These are phyloP conservation scores for Uronychia binucleata DNA, from an alignment of 73 alveolate genomes.

Conservation along the genomic window DNA sequence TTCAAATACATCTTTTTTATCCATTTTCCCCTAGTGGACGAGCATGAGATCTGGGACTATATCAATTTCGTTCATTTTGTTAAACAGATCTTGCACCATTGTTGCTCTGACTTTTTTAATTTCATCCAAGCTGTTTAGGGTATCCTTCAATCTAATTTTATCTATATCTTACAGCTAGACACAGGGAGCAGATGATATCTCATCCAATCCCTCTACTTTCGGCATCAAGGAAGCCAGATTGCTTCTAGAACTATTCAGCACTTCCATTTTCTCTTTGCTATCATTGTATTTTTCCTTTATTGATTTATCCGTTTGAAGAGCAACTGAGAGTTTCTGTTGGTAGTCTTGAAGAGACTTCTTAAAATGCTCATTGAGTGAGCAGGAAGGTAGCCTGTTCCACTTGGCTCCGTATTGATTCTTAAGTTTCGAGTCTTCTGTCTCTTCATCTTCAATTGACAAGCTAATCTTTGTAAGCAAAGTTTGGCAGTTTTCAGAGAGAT, in stretches of 20 bases:
- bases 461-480: not conserved
- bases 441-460: slow-evolving; percentile 31
- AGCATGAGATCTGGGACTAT: slow-evolving; percentile 19
- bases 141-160: not conserved
- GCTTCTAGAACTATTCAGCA: slow-evolving; percentile 11
- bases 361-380: slow-evolving; percentile 32
- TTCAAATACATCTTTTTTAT: slow-evolving; percentile 19
- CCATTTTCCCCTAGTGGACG: slow-evolving; percentile 22
- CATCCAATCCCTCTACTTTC: slow-evolving; percentile 1
- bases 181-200: slow-evolving; percentile 23
- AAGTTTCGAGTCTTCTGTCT: slow-evolving; percentile 10
- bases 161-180: not conserved
- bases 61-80: not conserved
- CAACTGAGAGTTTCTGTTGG: slow-evolving; percentile 12
- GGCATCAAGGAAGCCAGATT: slow-evolving; percentile 42
- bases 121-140: not conserved
- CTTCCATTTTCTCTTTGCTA: not conserved
- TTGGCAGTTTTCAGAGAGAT: slow-evolving; percentile 10
- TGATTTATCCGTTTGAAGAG: slow-evolving; percentile 23
- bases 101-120: not conserved
- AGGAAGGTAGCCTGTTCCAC: slow-evolving; percentile 51
- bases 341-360: slow-evolving; percentile 21
- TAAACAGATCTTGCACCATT: not conserved
- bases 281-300: slow-evolving; percentile 17
- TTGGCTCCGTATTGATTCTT: slow-evolving; percentile 17